These are phyloP conservation scores for Fusarium abutilonis DNA, from an alignment of 2,329 filamentous ascomycete species.

Conservation along the genomic window DNA sequence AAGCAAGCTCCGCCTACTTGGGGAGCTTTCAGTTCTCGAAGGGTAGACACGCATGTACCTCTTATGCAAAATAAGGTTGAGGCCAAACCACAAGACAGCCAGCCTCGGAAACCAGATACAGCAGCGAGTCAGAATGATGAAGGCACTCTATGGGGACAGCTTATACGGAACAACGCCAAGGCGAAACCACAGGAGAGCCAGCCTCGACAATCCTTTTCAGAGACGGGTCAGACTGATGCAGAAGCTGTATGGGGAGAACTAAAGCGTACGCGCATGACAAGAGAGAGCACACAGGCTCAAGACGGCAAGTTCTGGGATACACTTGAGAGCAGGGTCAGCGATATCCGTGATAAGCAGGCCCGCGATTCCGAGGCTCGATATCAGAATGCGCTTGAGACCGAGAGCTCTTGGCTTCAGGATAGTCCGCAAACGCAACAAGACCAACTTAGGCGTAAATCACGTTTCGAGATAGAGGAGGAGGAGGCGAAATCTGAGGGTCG, in stretches of 20 bases:
- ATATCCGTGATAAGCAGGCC: slow-evolving; percentile 26
- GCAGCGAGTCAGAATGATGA: neutral
- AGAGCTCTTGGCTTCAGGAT: slow-evolving; percentile 3
- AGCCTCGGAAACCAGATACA: neutral
- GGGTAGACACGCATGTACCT: slow-evolving; percentile 36
- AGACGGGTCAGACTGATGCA: neutral
- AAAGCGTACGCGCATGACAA: slow-evolving; percentile 28
- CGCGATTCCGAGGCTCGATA: neutral
- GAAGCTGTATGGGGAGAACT: slow-evolving; percentile 42
- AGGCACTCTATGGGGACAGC: slow-evolving; percentile 40
- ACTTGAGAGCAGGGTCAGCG: slow-evolving; percentile 39
- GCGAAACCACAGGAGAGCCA: neutral
- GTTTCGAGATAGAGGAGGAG: slow-evolving; percentile 47
- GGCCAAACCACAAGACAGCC: neutral
- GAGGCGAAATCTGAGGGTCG: slow-evolving; percentile 29
- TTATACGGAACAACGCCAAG: neutral
- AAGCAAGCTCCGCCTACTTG: slow-evolving; percentile 25
- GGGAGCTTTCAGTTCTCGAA: slow-evolving; percentile 42
- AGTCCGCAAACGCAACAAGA: slow-evolving; percentile 19
- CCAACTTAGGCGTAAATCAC: slow-evolving; percentile 44
- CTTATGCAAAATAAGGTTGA: neutral
- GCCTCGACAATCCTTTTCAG: neutral
- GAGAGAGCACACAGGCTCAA: neutral
- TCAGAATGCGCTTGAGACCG: slow-evolving; percentile 2
- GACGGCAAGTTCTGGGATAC: slow-evolving; percentile 39